Evolutionary conservation across 306 rosid genomes (phyloP), one percentile per base, ranked within the genome.

Genomic region (Citrullus mucosospermus): DNA sequence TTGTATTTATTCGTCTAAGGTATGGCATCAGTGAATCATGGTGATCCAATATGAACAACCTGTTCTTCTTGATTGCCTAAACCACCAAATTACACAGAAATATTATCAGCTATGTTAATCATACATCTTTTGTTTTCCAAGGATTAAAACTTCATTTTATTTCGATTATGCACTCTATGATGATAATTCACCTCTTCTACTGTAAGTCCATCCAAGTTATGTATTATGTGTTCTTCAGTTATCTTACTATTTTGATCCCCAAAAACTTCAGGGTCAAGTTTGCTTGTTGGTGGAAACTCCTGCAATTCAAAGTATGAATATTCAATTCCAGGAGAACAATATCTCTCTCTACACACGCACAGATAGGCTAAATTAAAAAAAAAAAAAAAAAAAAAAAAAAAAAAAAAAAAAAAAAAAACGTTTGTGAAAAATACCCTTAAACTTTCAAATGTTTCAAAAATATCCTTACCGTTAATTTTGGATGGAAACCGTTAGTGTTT

Each of bases 261-360:
- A 63, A 84, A 93, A 76, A 72, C 55, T 13, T 80, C 62, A 14
- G 50, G 78, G 77, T 89, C 92, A 72, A 93, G 82, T 73, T 88
- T 86, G 89, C 98, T 93, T 75, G 18, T 53, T 17, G 91, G 91
- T 4, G 96, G 98, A 78, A 91, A 93, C 67, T 80, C 87, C 97
- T 93, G 80, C 39, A 80, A n/a, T 65, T 81, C 12, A 70, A 39
- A 56, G 43, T 53, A 38, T 65, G 12, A 41, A 34, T 76, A 17
- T 77, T 25, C 59, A 30, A 16, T 67, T 7, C 43, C n/a, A 15
- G 44, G 10, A 67, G 53, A 74, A 15, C 62, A 25, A 22, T 41
- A 15, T 41, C 54, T 67, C 70, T 32, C 43, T 62, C 10, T 15
- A 46, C 8, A 46, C 6, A 36, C 6, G 2, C 6, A 36, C 39